Base-by-base conservation (phyloP, 768 basidiomycete species). In the Leccinum longicurvipes region DNA sequence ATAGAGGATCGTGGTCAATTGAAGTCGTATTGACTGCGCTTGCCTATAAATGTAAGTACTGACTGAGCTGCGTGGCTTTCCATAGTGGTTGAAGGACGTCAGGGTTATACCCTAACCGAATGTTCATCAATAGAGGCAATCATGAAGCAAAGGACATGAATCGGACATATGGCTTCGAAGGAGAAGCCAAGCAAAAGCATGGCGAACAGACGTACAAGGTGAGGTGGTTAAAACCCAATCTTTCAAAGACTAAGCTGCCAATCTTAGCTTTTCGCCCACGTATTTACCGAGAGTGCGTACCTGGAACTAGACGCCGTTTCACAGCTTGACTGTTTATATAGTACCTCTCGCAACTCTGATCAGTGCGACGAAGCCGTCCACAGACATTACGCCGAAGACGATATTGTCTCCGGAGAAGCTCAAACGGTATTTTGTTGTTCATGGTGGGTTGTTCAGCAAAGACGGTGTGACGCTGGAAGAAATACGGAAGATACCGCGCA, bases 111-210 rank as follows among this genome's bases (percentile, higher is more conserved):
- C 96, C 96, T 4, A 83, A 83, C 55, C 83, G 78, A 55, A 91
- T 98, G 79, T 96, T 82, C 71, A 83, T 99, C 68, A 98, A 99
- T 71, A 84, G 96, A 60, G 96, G 96, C 17, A 98, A 98, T 74
- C 96, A 98, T 67, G 93, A 96, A 74, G 87, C 93, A 57, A 91
- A 91, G 70, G 94, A 98, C 46, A 98, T 99, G 97, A 99, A 99
- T 73, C 77, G 87, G 48, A 83, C 86, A 21, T 94, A 96, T 70
- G 93, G 93, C 1, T 95, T 95, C 65, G 93, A 96, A 71, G 94
- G 95, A 39, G 97, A 99, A 76, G 89, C 86, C 28, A 96, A 96
- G 67, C 89, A 96, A 66, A 98, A 99, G 70, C 93, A 96, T 62
- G 94, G 94, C 27, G 94, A 97, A 66, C 87, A 93, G 69, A 88